Base-by-base conservation (phyloP, 257 asterid genomes). In the Ilex aquifolium region DNA sequence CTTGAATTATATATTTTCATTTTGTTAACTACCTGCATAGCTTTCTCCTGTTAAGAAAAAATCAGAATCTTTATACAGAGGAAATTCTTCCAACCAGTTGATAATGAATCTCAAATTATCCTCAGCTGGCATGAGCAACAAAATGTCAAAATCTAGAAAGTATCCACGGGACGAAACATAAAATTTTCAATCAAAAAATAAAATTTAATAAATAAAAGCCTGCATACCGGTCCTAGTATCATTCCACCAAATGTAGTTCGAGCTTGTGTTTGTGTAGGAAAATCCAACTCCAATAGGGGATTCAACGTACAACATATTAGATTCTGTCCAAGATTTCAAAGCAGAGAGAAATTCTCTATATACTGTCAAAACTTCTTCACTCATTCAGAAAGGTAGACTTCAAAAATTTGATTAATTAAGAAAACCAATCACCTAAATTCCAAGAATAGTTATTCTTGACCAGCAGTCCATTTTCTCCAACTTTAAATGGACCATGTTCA, bases 271-370 rank as follows among this genome's bases (percentile, higher is more conserved):
- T 11, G 73, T 69, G 73, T 62, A 70, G 7, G 73, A 75, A 66
- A 75, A 75, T 57, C 73, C 76, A 44, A 66, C 75, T 48, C 80
- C 76, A 40, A 75, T 63, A 0, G 80, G 80, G 39, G 70, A 65
- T 40, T 75, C 80, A 50, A 70, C 56, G 10, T 75, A 66, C 61
- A 75, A 56, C 74, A 75, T 70, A 67, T 75, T 75, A 7, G 80
- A 70, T 39, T 31, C 76, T 75, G 67, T 59, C n/a, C 59, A 21
- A 42, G 17, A 11, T 21, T 21, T 21, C 27, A 21, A 21, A 21
- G 27, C 27, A 21, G 27, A 21, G 1, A 21, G 27, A 58, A 16
- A 58, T 60, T 31, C 49, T 16, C 59, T 21, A 21, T 42, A 40
- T 48, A 7, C 31, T 6, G 11, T 10, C 11, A 11, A 4, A 17